These are phyloP conservation scores for Microcyclospora pomicola DNA, from an alignment of 2,329 filamentous ascomycete species.

Conservation along the genomic window DNA sequence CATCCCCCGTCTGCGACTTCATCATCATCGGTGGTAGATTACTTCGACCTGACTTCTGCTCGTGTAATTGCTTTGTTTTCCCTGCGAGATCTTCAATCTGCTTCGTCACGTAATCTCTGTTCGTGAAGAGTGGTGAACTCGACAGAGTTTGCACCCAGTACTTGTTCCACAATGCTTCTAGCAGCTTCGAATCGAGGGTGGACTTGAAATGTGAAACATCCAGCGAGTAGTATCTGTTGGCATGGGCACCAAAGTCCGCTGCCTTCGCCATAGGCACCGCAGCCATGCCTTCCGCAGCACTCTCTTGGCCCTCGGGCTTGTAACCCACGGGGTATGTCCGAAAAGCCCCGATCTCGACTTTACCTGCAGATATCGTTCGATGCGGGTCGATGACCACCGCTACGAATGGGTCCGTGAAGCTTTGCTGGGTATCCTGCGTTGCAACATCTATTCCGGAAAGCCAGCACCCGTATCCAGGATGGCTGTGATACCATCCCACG, in stretches of 20 bases:
- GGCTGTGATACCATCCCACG: constrained; percentile 95
- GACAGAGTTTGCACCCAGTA: constrained; percentile 97
- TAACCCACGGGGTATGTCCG: constrained; percentile 72
- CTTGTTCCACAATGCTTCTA: constrained; percentile 93
- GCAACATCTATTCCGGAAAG: constrained; percentile 87
- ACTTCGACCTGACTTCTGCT: constrained; percentile 18
- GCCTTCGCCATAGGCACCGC: constrained; percentile 85
- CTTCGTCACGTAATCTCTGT: constrained; percentile 83
- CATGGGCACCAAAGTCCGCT: constrained; percentile 89
- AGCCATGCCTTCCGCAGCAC: constrained; percentile 46
- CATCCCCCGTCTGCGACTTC: constrained; percentile 26
- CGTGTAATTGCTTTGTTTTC: constrained; percentile 49
- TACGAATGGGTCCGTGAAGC: constrained; percentile 77
- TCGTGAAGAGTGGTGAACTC: constrained; percentile 77
- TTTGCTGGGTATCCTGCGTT: constrained; percentile 76
- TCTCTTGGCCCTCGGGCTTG: constrained; percentile 35
- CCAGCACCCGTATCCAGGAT: constrained; percentile 98
- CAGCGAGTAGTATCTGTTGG: constrained; percentile 77
- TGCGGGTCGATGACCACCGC: constrained; percentile 95
- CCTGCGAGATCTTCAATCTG: constrained; percentile 79
- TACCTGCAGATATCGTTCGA: constrained; percentile 83
- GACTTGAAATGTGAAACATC: constrained; percentile 93
- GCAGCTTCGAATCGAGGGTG: constrained; percentile 69
- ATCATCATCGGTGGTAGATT: constrained; percentile 14
- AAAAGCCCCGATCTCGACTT: constrained; percentile 96